Percentiles rank a stretch among this genome's conserved stretches.
These are phyloP conservation scores for Linum trigynum DNA, from an alignment of 345 rosid genomes.

Conservation along the genomic window DNA sequence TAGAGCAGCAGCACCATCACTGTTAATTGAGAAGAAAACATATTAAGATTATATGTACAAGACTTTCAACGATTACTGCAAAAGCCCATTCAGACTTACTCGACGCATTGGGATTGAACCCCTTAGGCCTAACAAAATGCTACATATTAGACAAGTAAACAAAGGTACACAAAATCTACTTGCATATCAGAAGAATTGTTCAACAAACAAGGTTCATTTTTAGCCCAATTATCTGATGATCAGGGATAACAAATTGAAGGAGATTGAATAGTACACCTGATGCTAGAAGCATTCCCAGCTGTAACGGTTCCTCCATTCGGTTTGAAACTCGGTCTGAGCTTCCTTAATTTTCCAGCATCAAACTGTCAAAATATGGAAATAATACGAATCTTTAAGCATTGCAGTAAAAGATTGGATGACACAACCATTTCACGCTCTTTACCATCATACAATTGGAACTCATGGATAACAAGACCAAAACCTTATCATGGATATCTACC, in stretches of 20 bases:
- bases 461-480: neutral
- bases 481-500: constrained; percentile 30
- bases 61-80: neutral
- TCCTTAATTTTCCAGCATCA: constrained; percentile 81
- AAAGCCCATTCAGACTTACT: neutral
- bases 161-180: neutral
- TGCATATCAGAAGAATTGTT: neutral
- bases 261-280: constrained; percentile 40
- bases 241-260: neutral
- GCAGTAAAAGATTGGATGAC: neutral
- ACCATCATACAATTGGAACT: neutral
- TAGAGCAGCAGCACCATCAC: constrained; percentile 96
- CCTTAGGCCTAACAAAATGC: neutral
- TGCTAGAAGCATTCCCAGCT: constrained; percentile 97
- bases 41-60: constrained; percentile 6
- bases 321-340: constrained; percentile 94
- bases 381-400: constrained; percentile 6
- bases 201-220: too few species aligned
- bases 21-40: constrained; percentile 19
- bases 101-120: neutral
- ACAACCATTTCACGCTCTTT: neutral
- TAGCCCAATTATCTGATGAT: neutral
- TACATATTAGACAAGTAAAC: neutral
- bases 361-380: constrained; percentile 40
- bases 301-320: constrained; percentile 86